A percentile compares a stretch with the other conserved stretches of the same genome.
These are phyloP conservation scores for Picea glauca DNA, from an alignment of 75 land plant genomes.

Conservation along the genomic window DNA sequence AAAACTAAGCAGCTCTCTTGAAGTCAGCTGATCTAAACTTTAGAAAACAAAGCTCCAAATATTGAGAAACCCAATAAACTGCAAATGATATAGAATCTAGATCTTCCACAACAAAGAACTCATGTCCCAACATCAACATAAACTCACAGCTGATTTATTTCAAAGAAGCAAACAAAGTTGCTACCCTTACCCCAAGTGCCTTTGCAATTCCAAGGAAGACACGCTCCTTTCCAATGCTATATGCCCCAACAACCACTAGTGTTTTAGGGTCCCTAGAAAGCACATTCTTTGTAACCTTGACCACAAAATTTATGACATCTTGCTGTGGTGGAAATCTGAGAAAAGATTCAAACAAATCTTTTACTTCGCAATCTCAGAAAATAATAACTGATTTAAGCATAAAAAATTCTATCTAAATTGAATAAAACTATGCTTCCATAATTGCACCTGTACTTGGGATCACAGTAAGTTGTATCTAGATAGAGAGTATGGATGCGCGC, in stretches of 20 bases:
- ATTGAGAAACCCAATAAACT: neutral
- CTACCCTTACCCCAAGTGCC: conserved; percentile 38
- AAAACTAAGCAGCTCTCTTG: conserved; percentile 4
- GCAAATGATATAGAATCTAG: conserved; percentile 1
- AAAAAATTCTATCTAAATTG: neutral
- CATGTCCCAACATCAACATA: neutral
- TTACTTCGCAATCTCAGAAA: neutral
- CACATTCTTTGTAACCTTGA: conserved; percentile 27
- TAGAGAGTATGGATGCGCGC: conserved; percentile 41
- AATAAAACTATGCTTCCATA: neutral
- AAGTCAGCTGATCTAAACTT: conserved; percentile 6
- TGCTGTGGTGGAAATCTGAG: conserved; percentile 62
- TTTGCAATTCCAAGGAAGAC: conserved; percentile 67
- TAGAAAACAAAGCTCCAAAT: neutral
- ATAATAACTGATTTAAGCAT: neutral
- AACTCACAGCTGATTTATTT: neutral
- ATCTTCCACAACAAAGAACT: conserved; percentile 3
- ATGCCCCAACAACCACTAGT: conserved; percentile 67
- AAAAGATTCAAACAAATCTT: neutral
- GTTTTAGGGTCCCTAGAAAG: conserved; percentile 43
- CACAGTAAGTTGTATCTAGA: conserved; percentile 78
- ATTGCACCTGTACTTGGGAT: conserved; percentile 57
- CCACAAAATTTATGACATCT: conserved; percentile 48
- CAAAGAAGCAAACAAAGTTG: conserved; percentile 9
- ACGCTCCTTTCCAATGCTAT: conserved; percentile 82